These are phyloP conservation scores for Ulmus americana DNA, from an alignment of 331 rosid species.

Conservation along the genomic window DNA sequence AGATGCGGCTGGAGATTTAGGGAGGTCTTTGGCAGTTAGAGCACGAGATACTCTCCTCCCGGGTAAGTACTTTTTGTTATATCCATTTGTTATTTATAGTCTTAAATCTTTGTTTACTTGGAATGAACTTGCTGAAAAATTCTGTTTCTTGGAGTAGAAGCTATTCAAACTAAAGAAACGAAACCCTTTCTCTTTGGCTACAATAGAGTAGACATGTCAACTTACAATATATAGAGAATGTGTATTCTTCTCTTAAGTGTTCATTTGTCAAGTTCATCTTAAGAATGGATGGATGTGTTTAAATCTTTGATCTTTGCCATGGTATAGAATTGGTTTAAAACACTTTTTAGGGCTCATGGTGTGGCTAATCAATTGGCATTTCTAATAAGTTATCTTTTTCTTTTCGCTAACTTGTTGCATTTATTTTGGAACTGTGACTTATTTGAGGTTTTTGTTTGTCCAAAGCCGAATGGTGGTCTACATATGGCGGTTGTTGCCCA, in stretches of 20 bases:
- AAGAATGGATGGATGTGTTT: neutral
- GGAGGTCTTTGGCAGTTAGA: conserved; percentile 28
- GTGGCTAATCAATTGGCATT: neutral
- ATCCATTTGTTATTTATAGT: neutral
- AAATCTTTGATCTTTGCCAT: neutral
- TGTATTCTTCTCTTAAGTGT: neutral
- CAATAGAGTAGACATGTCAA: neutral
- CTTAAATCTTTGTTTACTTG: neutral
- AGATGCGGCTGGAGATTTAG: conserved; percentile 31
- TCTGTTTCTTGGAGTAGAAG: neutral
- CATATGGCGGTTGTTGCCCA: conserved; percentile 31
- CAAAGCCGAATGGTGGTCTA: conserved; percentile 31
- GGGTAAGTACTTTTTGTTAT: conserved; percentile 18
- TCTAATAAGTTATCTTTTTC: neutral
- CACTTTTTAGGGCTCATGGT: neutral
- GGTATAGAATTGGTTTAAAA: neutral
- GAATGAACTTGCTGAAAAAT: neutral
- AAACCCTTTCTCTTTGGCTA: neutral
- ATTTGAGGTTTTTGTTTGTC: conserved; percentile 1
- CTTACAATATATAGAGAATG: neutral
- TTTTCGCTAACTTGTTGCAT: neutral
- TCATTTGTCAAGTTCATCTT: neutral
- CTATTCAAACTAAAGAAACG: neutral
- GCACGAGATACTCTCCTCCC: conserved; percentile 28
- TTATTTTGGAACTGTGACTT: neutral